Base-by-base conservation (phyloP, 2,329 filamentous ascomycete species). In the Epichloe elymi region DNA sequence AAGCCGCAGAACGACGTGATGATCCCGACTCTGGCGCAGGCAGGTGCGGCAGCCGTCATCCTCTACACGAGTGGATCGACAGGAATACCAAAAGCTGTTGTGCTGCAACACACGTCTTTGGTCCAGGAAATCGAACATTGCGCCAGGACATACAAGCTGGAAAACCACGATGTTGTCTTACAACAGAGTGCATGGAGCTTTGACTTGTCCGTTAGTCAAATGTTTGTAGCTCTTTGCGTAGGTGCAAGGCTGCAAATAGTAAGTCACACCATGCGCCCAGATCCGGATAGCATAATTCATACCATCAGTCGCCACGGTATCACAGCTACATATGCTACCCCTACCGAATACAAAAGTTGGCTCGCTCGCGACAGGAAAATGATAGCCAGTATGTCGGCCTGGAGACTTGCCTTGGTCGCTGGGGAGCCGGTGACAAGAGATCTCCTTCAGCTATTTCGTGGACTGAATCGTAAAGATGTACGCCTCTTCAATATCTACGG, bases 111-210 rank as follows among this genome's bases (percentile, higher is more conserved):
- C 48, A 47, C 43, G 3, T 59, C 54, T 19, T 51, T 71, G 3
- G 39, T 55, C 3, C 66, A 65, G 51, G 56, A 60, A 20, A 49
- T 64, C 3, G 64, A 63, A 33, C 56, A 55, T 14, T 58, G 54
- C 2, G 55, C 46, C 4, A 44, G 52, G 11, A 54, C 54, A 5
- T 51, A 55, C n/a, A 51, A 52, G 0, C 47, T 65, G 8, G 26
- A 20, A 0, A 55, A 56, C 0, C 52, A 55, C 2, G 65, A 65
- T 20, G 55, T 53, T 0, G 60, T 67, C 0, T 58, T 73, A 1
- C 68, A 71, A 48, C 68, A 72, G 52, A 69, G 61, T 15, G 60
- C 70, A 0, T 63, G 60, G 30, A 62, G 60, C 10, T 74, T 74
- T 55, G 70, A 74, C 49, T 56, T 71, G 52, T 68, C 69, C 0